Evolutionary conservation across 2,329 filamentous ascomycete genomes (phyloP).

Genomic region (Fusarium bactridioides): DNA sequence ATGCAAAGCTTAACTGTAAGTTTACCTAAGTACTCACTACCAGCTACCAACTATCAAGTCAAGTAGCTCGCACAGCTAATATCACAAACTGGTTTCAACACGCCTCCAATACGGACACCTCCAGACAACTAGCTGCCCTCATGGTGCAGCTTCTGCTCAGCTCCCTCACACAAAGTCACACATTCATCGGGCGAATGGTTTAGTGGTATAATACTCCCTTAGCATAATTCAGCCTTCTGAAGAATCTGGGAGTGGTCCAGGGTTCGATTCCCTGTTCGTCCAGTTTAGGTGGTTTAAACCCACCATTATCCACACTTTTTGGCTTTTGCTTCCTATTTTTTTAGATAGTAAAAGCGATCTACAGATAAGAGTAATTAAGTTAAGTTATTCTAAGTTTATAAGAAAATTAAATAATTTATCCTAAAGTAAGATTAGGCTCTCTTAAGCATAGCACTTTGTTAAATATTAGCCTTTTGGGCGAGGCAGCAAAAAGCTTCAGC

Average conservation of each 20-base stretch:
- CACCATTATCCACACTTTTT: conserved; percentile 19
- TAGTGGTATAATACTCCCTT: conserved; percentile 37
- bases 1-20: neutral
- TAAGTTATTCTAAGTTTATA: neutral
- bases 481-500: neutral
- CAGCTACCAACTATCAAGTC: neutral
- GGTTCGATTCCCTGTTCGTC: conserved; percentile 32
- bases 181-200: conserved; percentile 31
- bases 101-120: neutral
- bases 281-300: conserved; percentile 13
- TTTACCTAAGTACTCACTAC: neutral
- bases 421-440: neutral
- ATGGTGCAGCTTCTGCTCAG: neutral
- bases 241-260: conserved; percentile 27
- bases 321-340: too few relatives aligned
- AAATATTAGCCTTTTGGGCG: too few relatives aligned
- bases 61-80: neutral
- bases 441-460: neutral
- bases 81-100: neutral
- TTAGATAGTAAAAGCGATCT: rapidly evolving
- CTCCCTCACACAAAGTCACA: neutral
- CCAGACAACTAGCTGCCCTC: neutral
- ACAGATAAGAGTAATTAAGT: neutral
- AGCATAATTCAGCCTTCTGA: conserved; percentile 12
- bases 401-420: neutral